phyloP scores from a whole-genome alignment of 1,139 yeast species.

The Debaryomyces singareniensis region DNA sequence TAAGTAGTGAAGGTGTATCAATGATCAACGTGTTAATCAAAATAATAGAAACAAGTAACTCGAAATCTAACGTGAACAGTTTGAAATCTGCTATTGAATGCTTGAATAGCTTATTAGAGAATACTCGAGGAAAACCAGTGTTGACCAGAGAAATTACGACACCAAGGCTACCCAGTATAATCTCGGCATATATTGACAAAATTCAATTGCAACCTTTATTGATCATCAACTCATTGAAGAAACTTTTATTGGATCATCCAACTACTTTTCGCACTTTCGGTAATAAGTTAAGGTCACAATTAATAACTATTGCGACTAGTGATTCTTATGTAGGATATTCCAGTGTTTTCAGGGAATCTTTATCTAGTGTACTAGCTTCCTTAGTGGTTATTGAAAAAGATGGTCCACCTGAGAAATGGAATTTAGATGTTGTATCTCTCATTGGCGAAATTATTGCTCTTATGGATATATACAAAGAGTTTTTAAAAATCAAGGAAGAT shows the following conservation, averaged over 20 bases:
- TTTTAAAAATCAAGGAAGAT: conserved; percentile 54
- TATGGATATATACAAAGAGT: conserved; percentile 47
- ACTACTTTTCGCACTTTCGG: conserved; percentile 81
- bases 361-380: conserved; percentile 51
- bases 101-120: conserved; percentile 41
- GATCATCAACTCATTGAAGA: conserved; percentile 43
- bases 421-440: conserved; percentile 26
- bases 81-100: conserved; percentile 47
- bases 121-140: conserved; percentile 75
- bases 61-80: conserved; percentile 31
- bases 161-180: conserved; percentile 64
- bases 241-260: conserved; percentile 52
- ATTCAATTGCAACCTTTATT: conserved; percentile 33
- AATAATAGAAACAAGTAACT: conserved; percentile 47
- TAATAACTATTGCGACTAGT: conserved; percentile 30
- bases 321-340: conserved; percentile 26
- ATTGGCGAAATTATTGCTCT: conserved; percentile 47
- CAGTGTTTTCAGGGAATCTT: conserved; percentile 26
- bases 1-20: conserved; percentile 53
- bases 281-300: conserved; percentile 46
- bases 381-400: conserved; percentile 52
- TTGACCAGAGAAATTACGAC: conserved; percentile 79
- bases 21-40: conserved; percentile 53
- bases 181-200: conserved; percentile 46
- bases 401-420: conserved; percentile 47